Conservation (phyloP, 345 rosid species). For the Sisymbrium irio region DNA sequence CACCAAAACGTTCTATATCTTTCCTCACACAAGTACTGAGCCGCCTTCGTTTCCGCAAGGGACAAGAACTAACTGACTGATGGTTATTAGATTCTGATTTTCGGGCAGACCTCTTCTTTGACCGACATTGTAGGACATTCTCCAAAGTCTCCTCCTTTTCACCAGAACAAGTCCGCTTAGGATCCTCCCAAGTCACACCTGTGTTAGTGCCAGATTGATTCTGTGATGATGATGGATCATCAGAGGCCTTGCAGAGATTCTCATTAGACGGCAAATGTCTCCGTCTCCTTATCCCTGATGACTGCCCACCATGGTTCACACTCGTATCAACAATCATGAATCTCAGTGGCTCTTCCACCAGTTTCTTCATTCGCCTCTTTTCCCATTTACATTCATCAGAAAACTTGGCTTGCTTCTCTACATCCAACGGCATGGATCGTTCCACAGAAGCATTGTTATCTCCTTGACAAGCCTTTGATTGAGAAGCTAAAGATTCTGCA, state of each 20-base stretch:
- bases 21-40: slow-evolving; percentile 49
- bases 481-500: slow-evolving; percentile 21
- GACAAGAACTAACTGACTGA: slow-evolving; percentile 38
- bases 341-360: slow-evolving; percentile 24
- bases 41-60: slow-evolving; percentile 42
- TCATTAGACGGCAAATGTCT: slow-evolving; percentile 35
- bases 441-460: slow-evolving; percentile 12
- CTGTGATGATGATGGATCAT: background rate
- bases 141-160: slow-evolving; percentile 27
- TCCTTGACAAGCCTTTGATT: background rate
- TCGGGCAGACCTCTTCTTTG: slow-evolving; percentile 48
- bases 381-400: slow-evolving; percentile 4
- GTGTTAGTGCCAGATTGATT: background rate
- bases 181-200: background rate
- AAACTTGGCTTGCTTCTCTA: background rate
- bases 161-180: slow-evolving; percentile 15
- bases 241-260: background rate
- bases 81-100: slow-evolving; percentile 33
- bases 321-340: slow-evolving; percentile 64
- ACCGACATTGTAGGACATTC: slow-evolving; percentile 32
- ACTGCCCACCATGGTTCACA: slow-evolving; percentile 33
- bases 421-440: slow-evolving; percentile 24
- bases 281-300: slow-evolving; percentile 35
- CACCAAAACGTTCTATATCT: slow-evolving; percentile 36
- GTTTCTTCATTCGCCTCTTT: slow-evolving; percentile 24